Evolutionary conservation across 129 eudicot genomes (phyloP).

Genomic region (Dittrichia graveolens): DNA sequence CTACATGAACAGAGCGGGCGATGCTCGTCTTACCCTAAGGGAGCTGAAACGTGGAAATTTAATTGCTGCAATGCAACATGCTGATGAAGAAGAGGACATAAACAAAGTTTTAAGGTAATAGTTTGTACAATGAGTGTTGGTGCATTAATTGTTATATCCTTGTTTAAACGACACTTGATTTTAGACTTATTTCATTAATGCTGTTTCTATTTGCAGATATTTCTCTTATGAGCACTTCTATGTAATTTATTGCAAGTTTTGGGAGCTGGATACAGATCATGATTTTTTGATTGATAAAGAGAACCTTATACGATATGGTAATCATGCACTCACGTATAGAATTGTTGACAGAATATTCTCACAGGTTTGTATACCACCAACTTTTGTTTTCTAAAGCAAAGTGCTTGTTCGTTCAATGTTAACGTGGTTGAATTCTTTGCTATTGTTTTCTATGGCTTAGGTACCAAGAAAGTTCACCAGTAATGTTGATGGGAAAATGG

Average conservation of each 20-base stretch:
- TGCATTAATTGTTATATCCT: too few relatives aligned
- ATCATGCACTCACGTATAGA: conserved; percentile 34
- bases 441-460: conserved; percentile 3
- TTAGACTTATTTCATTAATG: background rate
- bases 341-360: conserved; percentile 37
- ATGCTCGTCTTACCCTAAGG: conserved; percentile 88
- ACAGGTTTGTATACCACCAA: conserved; percentile 22
- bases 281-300: conserved; percentile 37
- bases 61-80: conserved; percentile 93
- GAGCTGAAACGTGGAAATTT: conserved; percentile 87
- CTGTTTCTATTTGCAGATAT: conserved; percentile 27
- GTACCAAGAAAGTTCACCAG: conserved; percentile 32
- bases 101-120: conserved; percentile 82
- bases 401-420: background rate
- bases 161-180: background rate
- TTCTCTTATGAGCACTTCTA: conserved; percentile 35
- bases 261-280: conserved; percentile 39
- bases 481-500: conserved; percentile 36
- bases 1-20: conserved; percentile 80
- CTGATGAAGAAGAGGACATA: conserved; percentile 96
- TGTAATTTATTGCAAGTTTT: conserved; percentile 36
- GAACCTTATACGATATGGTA: conserved; percentile 35
- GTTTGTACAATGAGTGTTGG: background rate
- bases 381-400: background rate
- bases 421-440: background rate